phyloP scores from a whole-genome alignment of 2,329 filamentous ascomycete species.

The Phialophora macrospora region DNA sequence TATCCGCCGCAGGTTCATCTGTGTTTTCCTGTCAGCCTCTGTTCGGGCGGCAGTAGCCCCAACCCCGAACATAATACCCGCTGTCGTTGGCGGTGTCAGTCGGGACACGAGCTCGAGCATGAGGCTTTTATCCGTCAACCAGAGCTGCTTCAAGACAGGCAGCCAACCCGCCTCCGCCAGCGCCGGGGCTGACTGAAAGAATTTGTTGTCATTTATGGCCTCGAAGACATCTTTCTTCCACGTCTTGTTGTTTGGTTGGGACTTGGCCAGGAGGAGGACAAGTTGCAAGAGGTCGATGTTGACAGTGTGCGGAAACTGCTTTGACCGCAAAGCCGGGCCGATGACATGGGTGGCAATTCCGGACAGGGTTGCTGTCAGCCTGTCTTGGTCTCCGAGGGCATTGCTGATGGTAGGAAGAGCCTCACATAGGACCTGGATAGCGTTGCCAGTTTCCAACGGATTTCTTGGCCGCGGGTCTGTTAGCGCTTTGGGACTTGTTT shows the following conservation, averaged over 20 bases:
- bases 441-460: conserved; percentile 61
- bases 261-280: conserved; percentile 74
- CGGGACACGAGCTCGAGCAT: conserved; percentile 79
- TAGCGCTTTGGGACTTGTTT: not conserved
- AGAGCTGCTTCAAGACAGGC: conserved; percentile 81
- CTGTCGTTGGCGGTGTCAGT: conserved; percentile 82
- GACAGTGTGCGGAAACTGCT: conserved; percentile 84
- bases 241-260: conserved; percentile 79
- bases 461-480: conserved; percentile 41
- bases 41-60: conserved; percentile 89
- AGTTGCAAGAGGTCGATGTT: conserved; percentile 72
- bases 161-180: conserved; percentile 79
- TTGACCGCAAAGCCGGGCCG: conserved; percentile 79
- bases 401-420: conserved; percentile 81
- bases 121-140: conserved; percentile 82
- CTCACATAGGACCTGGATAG: conserved; percentile 76
- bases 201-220: conserved; percentile 85
- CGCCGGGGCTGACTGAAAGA: conserved; percentile 73
- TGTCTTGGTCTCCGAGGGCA: conserved; percentile 83
- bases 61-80: conserved; percentile 98
- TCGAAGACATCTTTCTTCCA: conserved; percentile 94
- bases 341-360: conserved; percentile 84
- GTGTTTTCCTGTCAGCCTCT: conserved; percentile 92
- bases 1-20: conserved; percentile 83
- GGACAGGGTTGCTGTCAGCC: conserved; percentile 75